Percentiles rank a stretch among this genome's conserved stretches.
These are phyloP conservation scores for Ophiognomonia clavigignenti-juglandacearum DNA, from an alignment of 2,329 filamentous ascomycete genomes.

Conservation along the genomic window DNA sequence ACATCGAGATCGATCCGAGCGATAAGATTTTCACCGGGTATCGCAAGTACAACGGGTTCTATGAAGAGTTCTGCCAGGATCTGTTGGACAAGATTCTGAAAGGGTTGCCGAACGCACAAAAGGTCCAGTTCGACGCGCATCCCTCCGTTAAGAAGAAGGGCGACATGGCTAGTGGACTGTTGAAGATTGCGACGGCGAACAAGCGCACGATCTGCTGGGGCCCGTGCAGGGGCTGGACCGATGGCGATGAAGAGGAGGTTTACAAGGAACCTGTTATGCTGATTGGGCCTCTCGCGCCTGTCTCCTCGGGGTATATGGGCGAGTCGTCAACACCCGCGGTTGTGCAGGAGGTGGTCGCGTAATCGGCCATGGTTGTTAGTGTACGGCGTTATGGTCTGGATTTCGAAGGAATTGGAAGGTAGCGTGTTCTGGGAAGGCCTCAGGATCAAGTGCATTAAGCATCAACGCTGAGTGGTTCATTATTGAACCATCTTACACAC, in stretches of 20 bases:
- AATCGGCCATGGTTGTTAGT: neutral
- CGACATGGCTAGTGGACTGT: constrained; percentile 58
- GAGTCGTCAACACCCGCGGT: neutral
- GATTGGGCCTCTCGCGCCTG: neutral
- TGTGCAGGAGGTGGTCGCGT: constrained; percentile 4
- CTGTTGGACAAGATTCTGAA: constrained; percentile 54
- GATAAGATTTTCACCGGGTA: constrained; percentile 64
- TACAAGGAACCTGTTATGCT: neutral
- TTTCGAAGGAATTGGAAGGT: too few relatives aligned
- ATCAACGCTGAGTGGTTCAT: too few relatives aligned
- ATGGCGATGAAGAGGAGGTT: constrained; percentile 29
- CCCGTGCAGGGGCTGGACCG: constrained; percentile 60
- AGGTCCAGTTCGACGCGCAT: constrained; percentile 67
- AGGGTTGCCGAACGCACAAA: constrained; percentile 49
- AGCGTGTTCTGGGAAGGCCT: neutral
- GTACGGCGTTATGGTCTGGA: too few relatives aligned
- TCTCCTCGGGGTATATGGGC: neutral
- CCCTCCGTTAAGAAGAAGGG: constrained; percentile 60
- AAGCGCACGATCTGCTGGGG: constrained; percentile 61
- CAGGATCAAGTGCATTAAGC: constrained; percentile 4
- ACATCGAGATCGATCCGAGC: constrained; percentile 69
- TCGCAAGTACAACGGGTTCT: constrained; percentile 61
- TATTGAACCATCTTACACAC: too few relatives aligned
- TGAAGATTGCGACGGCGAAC: constrained; percentile 44
- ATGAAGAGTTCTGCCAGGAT: constrained; percentile 59